phyloP scores from a whole-genome alignment of 2,329 filamentous ascomycete genomes.

The Diaporthe vexans region DNA sequence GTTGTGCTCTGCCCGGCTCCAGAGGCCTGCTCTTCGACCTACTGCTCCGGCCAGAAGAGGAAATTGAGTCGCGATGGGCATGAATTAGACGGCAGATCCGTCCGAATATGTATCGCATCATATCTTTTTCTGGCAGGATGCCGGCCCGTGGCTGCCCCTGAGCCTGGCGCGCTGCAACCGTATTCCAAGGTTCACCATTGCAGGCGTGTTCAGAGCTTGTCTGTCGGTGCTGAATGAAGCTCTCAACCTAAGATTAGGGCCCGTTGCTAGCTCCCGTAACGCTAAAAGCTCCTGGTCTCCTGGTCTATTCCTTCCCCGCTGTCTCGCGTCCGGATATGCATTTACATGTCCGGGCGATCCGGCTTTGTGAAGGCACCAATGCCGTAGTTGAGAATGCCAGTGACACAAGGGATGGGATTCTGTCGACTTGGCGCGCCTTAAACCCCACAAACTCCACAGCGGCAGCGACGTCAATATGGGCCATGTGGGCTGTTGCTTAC shows the following conservation, averaged over 20 bases:
- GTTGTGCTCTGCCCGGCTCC: background rate
- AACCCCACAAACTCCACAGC: slow-evolving; percentile 18
- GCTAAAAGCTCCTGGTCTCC: background rate
- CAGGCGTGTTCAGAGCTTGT: background rate
- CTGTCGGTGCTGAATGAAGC: background rate
- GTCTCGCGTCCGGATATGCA: slow-evolving; percentile 1
- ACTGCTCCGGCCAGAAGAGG: background rate
- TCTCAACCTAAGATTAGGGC: background rate
- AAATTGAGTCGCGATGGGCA: background rate
- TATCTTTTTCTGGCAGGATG: background rate
- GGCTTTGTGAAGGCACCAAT: background rate
- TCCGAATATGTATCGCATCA: slow-evolving; percentile 1
- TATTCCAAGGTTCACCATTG: background rate
- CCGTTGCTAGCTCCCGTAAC: slow-evolving; percentile 19
- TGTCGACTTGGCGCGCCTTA: slow-evolving; percentile 4
- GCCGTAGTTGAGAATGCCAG: background rate
- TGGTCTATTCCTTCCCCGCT: background rate
- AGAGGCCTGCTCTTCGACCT: background rate
- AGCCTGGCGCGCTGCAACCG: background rate
- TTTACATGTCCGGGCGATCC: background rate
- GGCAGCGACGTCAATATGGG: background rate
- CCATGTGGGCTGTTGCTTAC: slow-evolving; percentile 2
- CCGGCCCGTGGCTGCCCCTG: background rate
- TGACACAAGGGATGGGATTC: background rate
- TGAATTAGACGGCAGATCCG: slow-evolving; percentile 1